Evolutionary conservation across 2,329 filamentous ascomycete genomes (phyloP).

Genomic region (Fusarium denticulatum): DNA sequence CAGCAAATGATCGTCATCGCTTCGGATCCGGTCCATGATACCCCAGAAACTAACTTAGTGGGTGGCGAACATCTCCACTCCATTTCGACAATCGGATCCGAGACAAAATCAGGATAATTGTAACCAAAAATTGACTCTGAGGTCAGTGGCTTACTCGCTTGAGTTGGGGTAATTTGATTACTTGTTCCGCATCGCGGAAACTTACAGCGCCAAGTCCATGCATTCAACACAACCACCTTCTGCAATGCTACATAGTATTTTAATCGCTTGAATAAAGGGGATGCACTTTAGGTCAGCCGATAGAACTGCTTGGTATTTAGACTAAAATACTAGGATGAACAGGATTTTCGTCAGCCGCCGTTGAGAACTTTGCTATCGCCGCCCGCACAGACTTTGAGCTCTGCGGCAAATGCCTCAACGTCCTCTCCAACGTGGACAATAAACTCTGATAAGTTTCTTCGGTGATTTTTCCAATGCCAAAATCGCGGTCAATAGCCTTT

Average conservation of each 20-base stretch:
- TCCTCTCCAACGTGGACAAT: constrained; percentile 39
- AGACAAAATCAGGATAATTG: background rate
- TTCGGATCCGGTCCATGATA: constrained; percentile 22
- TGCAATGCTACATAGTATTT: background rate
- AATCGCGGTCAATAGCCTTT: constrained; percentile 46
- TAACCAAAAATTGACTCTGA: background rate
- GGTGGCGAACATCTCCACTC: constrained; percentile 17
- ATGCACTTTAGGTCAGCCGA: background rate
- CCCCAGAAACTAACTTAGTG: background rate
- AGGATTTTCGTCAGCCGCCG: background rate
- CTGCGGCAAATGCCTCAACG: constrained; percentile 43
- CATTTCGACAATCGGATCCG: constrained; percentile 25
- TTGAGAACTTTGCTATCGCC: constrained; percentile 39
- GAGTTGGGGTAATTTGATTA: background rate
- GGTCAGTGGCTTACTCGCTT: background rate
- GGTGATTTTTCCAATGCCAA: constrained; percentile 37
- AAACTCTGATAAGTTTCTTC: constrained; percentile 43
- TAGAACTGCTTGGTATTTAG: background rate
- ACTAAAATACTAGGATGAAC: background rate
- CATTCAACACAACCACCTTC: background rate
- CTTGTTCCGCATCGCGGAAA: constrained; percentile 1
- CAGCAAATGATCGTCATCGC: background rate
- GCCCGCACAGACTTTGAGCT: constrained; percentile 47
- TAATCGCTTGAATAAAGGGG: too few species aligned
- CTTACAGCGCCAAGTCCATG: background rate